Percentiles rank a stretch among this genome's conserved stretches.
These are phyloP conservation scores for Pachyrhizus erosus DNA, from an alignment of 306 rosid genomes.

Conservation along the genomic window DNA sequence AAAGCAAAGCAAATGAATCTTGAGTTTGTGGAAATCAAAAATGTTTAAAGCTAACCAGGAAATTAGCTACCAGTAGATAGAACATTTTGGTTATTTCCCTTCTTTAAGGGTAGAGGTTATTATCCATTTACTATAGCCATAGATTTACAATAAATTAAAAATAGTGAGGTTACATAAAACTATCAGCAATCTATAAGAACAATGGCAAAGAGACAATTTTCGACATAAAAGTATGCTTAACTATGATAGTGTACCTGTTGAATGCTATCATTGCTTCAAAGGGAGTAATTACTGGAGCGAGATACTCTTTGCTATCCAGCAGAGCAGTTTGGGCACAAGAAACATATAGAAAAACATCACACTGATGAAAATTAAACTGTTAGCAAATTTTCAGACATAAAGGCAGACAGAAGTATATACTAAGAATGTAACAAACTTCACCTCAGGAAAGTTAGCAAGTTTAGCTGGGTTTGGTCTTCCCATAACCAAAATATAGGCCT, in stretches of 20 bases:
- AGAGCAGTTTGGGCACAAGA: slow-evolving; percentile 95
- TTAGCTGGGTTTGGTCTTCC: slow-evolving; percentile 97
- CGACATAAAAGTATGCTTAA: not conserved
- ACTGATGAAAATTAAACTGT: slow-evolving; percentile 56
- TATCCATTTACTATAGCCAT: not conserved
- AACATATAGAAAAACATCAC: slow-evolving; percentile 84
- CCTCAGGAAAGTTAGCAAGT: slow-evolving; percentile 99
- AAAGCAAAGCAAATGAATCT: too few relatives aligned
- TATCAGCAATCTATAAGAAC: slow-evolving; percentile 2
- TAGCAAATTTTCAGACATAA: slow-evolving; percentile 36
- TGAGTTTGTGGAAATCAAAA: too few relatives aligned
- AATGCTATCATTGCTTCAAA: slow-evolving; percentile 90
- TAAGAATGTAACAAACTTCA: slow-evolving; percentile 41
- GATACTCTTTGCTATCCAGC: slow-evolving; percentile 92
- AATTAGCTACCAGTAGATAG: slow-evolving; percentile 20
- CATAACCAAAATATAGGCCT: slow-evolving; percentile 84
- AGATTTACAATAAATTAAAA: slow-evolving; percentile 22
- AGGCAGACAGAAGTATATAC: not conserved
- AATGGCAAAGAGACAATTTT: not conserved
- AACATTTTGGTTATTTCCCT: not conserved
- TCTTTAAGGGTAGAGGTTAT: not conserved
- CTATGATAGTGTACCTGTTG: slow-evolving; percentile 65
- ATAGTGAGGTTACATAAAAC: not conserved
- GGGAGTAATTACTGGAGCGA: slow-evolving; percentile 94
- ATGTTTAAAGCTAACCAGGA: slow-evolving; percentile 1